A percentile compares a stretch with the other conserved stretches of the same genome.
Conservation (phyloP, 2,329 filamentous ascomycete species). For the Alternaria burnsii region DNA sequence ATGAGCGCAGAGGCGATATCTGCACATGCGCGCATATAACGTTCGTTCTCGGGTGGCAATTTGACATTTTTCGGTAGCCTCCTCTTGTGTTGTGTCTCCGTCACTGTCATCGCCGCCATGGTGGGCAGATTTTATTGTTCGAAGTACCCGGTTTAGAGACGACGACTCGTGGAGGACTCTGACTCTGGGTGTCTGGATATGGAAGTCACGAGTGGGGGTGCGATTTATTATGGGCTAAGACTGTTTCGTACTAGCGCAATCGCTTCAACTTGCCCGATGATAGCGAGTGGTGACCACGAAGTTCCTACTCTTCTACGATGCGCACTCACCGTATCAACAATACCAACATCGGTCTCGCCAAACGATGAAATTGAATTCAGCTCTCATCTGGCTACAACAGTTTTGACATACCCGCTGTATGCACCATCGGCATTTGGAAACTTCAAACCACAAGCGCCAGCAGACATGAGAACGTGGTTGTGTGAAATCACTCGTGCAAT, state of each 20-base stretch:
- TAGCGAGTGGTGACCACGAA: not conserved
- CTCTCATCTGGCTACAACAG: not conserved
- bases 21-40: constrained; percentile 91
- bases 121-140: constrained; percentile 33
- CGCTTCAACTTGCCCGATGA: constrained; percentile 7
- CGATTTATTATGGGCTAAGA: constrained; percentile 25
- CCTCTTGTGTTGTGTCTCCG: constrained; percentile 58
- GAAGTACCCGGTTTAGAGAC: constrained; percentile 21
- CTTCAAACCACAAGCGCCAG: not conserved
- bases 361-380: accelerated
- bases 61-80: constrained; percentile 74
- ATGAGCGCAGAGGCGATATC: constrained; percentile 95
- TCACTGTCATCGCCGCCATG: constrained; percentile 72
- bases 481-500: not conserved
- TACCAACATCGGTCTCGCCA: not conserved
- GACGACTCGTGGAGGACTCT: constrained; percentile 29
- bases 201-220: constrained; percentile 37
- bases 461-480: not conserved
- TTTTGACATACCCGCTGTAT: not conserved
- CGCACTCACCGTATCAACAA: not conserved
- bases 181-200: constrained; percentile 32
- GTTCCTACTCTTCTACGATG: not conserved
- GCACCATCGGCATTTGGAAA: not conserved
- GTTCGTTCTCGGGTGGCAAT: constrained; percentile 90
- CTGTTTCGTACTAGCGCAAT: constrained; percentile 10